phyloP scores from a whole-genome alignment of 805 yeast species.

The Monosporozyma solicola region DNA sequence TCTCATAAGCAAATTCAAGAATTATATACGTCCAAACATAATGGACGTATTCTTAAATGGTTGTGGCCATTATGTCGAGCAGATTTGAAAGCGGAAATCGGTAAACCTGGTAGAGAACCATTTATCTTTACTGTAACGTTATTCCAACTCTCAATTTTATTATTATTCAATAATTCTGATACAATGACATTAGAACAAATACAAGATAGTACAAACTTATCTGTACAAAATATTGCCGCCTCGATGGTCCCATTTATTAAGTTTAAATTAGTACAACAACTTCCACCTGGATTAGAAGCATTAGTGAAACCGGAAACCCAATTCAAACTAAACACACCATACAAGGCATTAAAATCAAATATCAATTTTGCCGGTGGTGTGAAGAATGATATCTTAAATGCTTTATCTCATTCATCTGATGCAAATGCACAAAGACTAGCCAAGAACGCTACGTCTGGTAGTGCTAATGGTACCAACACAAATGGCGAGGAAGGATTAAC shows the following conservation, averaged over 20 bases:
- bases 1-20: constrained; percentile 60
- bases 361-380: constrained; percentile 67
- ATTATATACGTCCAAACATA: constrained; percentile 66
- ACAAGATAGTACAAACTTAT: constrained; percentile 57
- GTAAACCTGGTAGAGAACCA: constrained; percentile 74
- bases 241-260: constrained; percentile 73
- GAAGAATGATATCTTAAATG: constrained; percentile 31
- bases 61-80: constrained; percentile 91
- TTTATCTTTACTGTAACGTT: constrained; percentile 73
- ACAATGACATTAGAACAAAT: constrained; percentile 46
- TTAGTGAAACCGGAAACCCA: constrained; percentile 44
- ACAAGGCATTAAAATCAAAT: constrained; percentile 73
- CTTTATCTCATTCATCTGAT: constrained; percentile 10
- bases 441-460: neutral
- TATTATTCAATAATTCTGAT: constrained; percentile 66
- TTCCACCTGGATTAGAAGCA: constrained; percentile 52
- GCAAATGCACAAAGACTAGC: constrained; percentile 15
- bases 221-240: constrained; percentile 58
- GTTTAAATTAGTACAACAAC: constrained; percentile 61
- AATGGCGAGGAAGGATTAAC: constrained; percentile 20
- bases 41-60: constrained; percentile 89
- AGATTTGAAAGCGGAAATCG: constrained; percentile 78
- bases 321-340: constrained; percentile 68
- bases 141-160: constrained; percentile 77
- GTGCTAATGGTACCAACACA: neutral